Base-by-base conservation (phyloP, 331 rosid species). In the Quercus lobata region DNA sequence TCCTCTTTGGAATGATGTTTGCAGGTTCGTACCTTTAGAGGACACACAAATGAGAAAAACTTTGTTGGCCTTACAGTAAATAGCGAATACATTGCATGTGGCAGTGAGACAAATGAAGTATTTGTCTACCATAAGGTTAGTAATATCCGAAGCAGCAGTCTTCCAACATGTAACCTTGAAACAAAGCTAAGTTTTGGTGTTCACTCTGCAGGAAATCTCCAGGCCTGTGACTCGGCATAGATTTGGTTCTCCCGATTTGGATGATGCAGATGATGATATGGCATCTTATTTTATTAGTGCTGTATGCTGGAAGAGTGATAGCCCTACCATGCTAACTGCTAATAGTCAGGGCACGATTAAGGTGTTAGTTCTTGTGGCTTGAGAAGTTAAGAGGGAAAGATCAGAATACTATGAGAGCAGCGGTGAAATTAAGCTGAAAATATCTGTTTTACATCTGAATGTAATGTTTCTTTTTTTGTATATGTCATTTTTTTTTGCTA, bases 271-370 rank as follows among this genome's bases (percentile, higher is more conserved):
- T 70, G 99, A 96, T 58, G 99, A 91, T 78, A 89, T 88, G 1
- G 94, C 89, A 72, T 90, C 97, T 25, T 90, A 90, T 84, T 96
- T 96, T 89, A 96, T 96, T 74, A 96, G 99, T 55, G 97, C 98
- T n/a, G 99, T 96, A 66, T 96, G 97, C 83, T 96, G 99, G 97
- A 91, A 96, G 93, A 93, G 94, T 37, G 94, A 93, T 77, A 90
- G 94, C 80, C 93, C 98, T 71, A 96, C 97, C 41, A 86, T 96
- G 89, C 91, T 96, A 80, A 89, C 97, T 24, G 99, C 99, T 57
- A 96, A 96, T 77, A 96, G 99, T 83, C 97, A 88, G 82, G 98
- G 99, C 82, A 96, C 97, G 73, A 96, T 96, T 55, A 93, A 96
- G 80, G 99, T 96, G 37, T 82, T 96, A 80, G 92, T 96, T 86